Evolutionary conservation across 2,329 filamentous ascomycete species (phyloP).

Genomic region (Ustilaginoidea virens): DNA sequence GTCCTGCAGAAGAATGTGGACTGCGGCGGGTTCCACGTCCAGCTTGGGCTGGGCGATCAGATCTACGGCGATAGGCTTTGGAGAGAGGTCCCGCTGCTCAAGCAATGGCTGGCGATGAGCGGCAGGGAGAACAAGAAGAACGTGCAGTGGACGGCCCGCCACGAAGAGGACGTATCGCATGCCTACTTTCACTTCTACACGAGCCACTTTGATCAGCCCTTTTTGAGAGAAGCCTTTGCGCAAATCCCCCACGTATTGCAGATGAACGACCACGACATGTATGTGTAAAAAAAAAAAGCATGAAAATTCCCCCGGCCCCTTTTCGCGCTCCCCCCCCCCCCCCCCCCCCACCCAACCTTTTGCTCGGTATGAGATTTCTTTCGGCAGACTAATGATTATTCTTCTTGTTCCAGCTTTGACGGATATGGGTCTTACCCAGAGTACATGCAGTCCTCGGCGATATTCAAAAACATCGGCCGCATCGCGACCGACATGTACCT

Average conservation of each 20-base stretch:
- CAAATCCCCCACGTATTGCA: conserved; percentile 91
- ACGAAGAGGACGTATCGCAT: conserved; percentile 90
- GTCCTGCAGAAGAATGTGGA: conserved; percentile 95
- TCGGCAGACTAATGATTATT: not conserved
- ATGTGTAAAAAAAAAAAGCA: conserved; percentile 27
- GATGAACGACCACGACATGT: conserved; percentile 97
- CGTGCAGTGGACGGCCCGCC: conserved; percentile 79
- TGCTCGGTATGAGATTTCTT: no score
- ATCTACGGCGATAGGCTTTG: conserved; percentile 91
- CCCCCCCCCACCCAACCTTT: no score
- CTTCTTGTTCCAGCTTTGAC: conserved; percentile 52
- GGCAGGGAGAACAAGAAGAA: conserved; percentile 89
- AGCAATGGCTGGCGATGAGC: conserved; percentile 87
- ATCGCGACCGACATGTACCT: conserved; percentile 97
- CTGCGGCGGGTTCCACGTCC: conserved; percentile 88
- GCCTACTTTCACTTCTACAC: conserved; percentile 99
- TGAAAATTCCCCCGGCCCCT: no score
- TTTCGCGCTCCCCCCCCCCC: no score
- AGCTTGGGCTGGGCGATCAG: conserved; percentile 83
- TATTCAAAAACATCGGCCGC: conserved; percentile 96
- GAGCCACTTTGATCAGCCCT: conserved; percentile 94
- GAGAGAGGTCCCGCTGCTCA: conserved; percentile 87
- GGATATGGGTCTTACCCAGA: conserved; percentile 95
- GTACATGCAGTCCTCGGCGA: conserved; percentile 93
- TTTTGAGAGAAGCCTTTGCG: conserved; percentile 85